These are phyloP conservation scores for Chrysanthemum makinoi DNA, from an alignment of 129 eudicot species.

Conservation along the genomic window DNA sequence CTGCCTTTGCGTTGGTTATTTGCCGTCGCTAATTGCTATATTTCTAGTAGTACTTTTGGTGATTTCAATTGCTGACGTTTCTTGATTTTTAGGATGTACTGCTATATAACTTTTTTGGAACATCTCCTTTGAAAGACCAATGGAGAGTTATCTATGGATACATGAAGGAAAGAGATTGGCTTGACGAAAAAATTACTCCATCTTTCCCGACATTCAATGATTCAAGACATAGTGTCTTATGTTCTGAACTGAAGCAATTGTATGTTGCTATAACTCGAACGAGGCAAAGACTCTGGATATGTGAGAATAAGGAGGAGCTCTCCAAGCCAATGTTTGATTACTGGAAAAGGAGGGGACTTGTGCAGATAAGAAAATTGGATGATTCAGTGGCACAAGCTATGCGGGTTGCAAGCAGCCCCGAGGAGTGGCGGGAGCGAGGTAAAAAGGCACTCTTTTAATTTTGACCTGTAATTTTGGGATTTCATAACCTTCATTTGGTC, in stretches of 20 bases:
- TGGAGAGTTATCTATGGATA: slow-evolving; percentile 77
- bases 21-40: neutral
- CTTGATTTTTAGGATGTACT: slow-evolving; percentile 57
- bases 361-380: slow-evolving; percentile 58
- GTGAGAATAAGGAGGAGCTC: slow-evolving; percentile 62
- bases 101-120: slow-evolving; percentile 77
- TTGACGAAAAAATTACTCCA: slow-evolving; percentile 32
- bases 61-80: neutral
- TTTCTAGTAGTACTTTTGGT: neutral
- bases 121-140: slow-evolving; percentile 58
- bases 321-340: slow-evolving; percentile 79
- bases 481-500: neutral
- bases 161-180: slow-evolving; percentile 53
- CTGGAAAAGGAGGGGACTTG: slow-evolving; percentile 59
- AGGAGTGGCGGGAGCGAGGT: slow-evolving; percentile 75
- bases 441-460: slow-evolving; percentile 39
- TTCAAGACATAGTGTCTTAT: slow-evolving; percentile 57
- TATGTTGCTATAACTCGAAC: slow-evolving; percentile 90
- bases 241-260: slow-evolving; percentile 75
- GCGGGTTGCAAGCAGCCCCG: slow-evolving; percentile 79
- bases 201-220: slow-evolving; percentile 52
- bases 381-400: slow-evolving; percentile 68
- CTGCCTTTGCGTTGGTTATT: no score
- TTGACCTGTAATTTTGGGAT: neutral
- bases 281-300: slow-evolving; percentile 80